These are phyloP conservation scores for Urtica urens DNA, from an alignment of 306 rosid species.

Conservation along the genomic window DNA sequence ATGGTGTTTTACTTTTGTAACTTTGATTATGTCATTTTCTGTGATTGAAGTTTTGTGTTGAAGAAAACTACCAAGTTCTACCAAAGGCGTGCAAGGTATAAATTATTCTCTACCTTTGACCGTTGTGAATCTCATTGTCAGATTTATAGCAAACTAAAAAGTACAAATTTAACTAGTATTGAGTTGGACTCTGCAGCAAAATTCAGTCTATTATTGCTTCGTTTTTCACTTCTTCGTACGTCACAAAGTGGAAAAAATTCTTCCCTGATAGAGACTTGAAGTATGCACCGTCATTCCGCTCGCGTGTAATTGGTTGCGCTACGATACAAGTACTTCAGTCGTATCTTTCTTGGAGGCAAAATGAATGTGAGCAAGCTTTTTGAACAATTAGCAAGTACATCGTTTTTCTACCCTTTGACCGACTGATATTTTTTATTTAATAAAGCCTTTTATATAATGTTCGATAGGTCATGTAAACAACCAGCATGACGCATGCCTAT, in stretches of 20 bases:
- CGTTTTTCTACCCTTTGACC: not conserved
- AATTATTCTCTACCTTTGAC: not conserved
- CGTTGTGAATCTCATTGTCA: not conserved
- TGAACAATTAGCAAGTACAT: not conserved
- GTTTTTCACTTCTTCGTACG: slow-evolving; percentile 52
- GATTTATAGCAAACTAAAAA: not conserved
- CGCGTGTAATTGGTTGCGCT: slow-evolving; percentile 49
- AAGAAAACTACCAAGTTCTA: slow-evolving; percentile 66
- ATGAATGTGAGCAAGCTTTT: slow-evolving; percentile 26
- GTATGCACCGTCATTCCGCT: slow-evolving; percentile 49
- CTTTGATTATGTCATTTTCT: not conserved
- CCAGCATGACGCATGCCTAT: slow-evolving; percentile 47
- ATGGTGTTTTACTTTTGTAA: not conserved
- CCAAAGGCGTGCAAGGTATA: slow-evolving; percentile 53
- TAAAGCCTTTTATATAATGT: not conserved
- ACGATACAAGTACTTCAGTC: slow-evolving; percentile 59
- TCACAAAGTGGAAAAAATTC: slow-evolving; percentile 50
- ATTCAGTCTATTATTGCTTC: slow-evolving; percentile 54
- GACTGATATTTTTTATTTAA: not conserved
- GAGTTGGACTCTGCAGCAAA: slow-evolving; percentile 38
- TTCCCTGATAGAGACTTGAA: slow-evolving; percentile 42
- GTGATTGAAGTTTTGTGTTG: slow-evolving; percentile 40
- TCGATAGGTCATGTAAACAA: slow-evolving; percentile 45
- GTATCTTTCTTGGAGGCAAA: slow-evolving; percentile 77
- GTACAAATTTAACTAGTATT: not conserved